Evolutionary conservation across 495 filamentous ascomycete species (phyloP), one percentile per base, ranked within the genome.

Genomic region (Bacidia gigantensis): DNA sequence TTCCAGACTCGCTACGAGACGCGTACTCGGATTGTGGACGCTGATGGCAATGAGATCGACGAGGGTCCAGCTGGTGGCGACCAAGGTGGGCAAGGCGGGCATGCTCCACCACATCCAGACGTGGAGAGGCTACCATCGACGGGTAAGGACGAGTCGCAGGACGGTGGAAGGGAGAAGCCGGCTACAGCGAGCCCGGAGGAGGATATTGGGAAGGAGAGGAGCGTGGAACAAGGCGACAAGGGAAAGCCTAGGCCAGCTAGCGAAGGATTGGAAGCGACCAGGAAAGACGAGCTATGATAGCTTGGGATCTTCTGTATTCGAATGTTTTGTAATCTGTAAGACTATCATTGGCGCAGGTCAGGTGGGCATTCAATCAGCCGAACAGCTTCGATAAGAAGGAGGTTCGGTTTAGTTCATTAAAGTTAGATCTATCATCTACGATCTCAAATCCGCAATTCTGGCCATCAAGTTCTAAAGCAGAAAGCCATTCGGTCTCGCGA

Each of bases 1-100:
- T 95, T 97, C 68, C 81, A 90, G 65, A 98, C 92, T 7, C 80
- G 82, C 50, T 96, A 95, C 62, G 90, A 96, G 70, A 93, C 89
- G 10, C 76, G 84, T 51, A 94, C 89, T 17, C 80, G 86, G 42
- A 65, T 98, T 49, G 74, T 98, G 41, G 87, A 97, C 63, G 74
- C 72, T 26, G 58, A 76, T 17, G 87, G 87, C 43, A 87, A 86
- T 56, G 83, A 87, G 64, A 66, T 88, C 41, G 60, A 74, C 61
- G 60, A 70, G 60, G 64, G 61, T 38, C 59, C 64, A 12, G 58
- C 56, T 20, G 47, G 47, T 29, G 53, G 56, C 23, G 72, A 72
- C 29, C 65, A 69, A 51, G 44, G 44, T 14, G 29, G 29, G 7
- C 65, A 69, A 51, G 41, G 41, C 41, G 65, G 63, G 10, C 71